Conservation (phyloP, 2,329 filamentous ascomycete genomes). For the Tricladium varicosporioides region DNA sequence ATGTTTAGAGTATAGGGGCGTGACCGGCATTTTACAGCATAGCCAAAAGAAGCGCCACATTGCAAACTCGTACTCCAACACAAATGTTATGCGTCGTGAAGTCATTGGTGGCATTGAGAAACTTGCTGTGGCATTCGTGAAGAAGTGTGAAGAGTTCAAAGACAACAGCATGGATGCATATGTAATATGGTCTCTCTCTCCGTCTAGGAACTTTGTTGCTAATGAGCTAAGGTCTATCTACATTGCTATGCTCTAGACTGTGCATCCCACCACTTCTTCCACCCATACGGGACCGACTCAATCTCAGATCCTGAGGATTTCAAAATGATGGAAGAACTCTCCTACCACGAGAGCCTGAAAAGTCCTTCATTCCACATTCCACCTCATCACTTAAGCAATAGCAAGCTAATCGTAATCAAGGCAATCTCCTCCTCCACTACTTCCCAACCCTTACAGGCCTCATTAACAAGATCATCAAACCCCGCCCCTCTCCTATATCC, state of each 20-base stretch:
- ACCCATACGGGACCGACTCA: constrained; percentile 61
- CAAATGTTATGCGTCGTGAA: constrained; percentile 57
- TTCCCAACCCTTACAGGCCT: constrained; percentile 97
- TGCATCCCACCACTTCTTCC: constrained; percentile 67
- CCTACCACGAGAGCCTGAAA: constrained; percentile 65
- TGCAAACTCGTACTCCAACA: constrained; percentile 67
- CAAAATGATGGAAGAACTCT: constrained; percentile 66
- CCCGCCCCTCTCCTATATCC: constrained; percentile 45
- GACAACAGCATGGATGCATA: constrained; percentile 57
- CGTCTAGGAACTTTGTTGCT: background rate
- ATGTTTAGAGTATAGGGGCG: background rate
- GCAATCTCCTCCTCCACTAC: constrained; percentile 54
- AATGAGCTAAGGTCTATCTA: constrained; percentile 35
- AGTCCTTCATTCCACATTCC: constrained; percentile 40
- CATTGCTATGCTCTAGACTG: constrained; percentile 71
- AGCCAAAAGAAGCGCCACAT: constrained; percentile 60
- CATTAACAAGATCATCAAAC: constrained; percentile 84
- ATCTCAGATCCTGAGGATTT: constrained; percentile 54
- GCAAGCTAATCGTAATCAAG: constrained; percentile 39
- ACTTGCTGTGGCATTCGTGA: constrained; percentile 53
- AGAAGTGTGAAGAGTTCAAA: constrained; percentile 47
- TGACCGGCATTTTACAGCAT: constrained; percentile 44
- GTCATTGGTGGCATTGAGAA: constrained; percentile 57
- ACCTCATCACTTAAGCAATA: background rate
- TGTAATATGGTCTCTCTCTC: constrained; percentile 37